Evolutionary conservation across 331 rosid species (phyloP), one percentile per base, ranked within the genome.

Genomic region (Pyracantha coccinea): DNA sequence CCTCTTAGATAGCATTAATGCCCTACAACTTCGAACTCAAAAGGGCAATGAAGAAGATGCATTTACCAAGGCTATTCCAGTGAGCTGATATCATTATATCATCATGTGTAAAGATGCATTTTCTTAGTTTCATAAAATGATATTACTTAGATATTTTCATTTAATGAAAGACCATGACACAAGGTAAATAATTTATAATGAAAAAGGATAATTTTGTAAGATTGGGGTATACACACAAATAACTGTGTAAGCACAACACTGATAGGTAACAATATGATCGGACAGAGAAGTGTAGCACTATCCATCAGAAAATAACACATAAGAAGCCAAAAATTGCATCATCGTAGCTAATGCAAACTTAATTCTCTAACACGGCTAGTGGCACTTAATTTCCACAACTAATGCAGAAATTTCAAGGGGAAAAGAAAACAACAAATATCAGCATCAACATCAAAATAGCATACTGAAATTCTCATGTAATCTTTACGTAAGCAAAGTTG

Each of bases 21-120:
- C 76, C 88, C 83, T 47, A 67, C 62, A 82, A 81, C 69, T 77
- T 81, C 63, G 52, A 84, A 75, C 81, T 79, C 35, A 58, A 73
- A 35, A 64, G 64, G 77, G 77, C 59, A 66, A 78, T 21, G 73
- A 83, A 71, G 73, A 65, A 73, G 77, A 70, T 53, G 77, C 71
- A 47, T 76, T 67, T 70, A 71, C 79, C 77, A 77, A 66, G n/a
- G 29, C 9, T 35, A 35, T 33, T 24, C 16, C 0, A 17, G 29
- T 44, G 77, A 41, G 69, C 69, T 38, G 66, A 71, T 52, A 53
- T 32, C 31, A 57, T 16, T 52, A 38, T 35, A 57, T 41, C 52
- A 66, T 38, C 28, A 19, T 5, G 38, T 9, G 11, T 23, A 66
- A 66, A 45, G 17, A 66, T 66, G 35, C 75, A 70, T 32, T 21